phyloP scores from a whole-genome alignment of 768 basidiomycete species.

The Termitomyces sp. region DNA sequence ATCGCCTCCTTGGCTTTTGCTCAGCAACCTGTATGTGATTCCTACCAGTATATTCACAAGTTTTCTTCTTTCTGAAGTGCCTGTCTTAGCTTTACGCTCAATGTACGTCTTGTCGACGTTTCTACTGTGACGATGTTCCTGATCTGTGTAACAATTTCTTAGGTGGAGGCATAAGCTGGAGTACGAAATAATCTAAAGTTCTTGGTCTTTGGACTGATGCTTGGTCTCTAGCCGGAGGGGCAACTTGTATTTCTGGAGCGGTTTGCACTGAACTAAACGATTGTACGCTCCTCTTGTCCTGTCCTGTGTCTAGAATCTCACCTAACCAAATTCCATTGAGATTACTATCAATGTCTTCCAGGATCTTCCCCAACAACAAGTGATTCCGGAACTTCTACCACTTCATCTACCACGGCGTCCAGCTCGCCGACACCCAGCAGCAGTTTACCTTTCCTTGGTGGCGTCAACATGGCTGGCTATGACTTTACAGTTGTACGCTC shows the following conservation, averaged over 20 bases:
- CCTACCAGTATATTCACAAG: not conserved
- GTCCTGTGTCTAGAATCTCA: not conserved
- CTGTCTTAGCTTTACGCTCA: constrained; percentile 13
- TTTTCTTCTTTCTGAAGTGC: not conserved
- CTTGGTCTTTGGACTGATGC: not conserved
- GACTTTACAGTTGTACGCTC: constrained; percentile 37
- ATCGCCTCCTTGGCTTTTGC: constrained; percentile 13
- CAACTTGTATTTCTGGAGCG: constrained; percentile 31
- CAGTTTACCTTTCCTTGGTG: constrained; percentile 33
- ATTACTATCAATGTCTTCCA: constrained; percentile 32
- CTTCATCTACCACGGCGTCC: constrained; percentile 13
- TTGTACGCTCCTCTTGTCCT: constrained; percentile 17
- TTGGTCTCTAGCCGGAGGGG: constrained; percentile 21
- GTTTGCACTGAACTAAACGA: constrained; percentile 27
- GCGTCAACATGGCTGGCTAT: constrained; percentile 46
- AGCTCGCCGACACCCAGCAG: constrained; percentile 9
- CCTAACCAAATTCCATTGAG: constrained; percentile 12
- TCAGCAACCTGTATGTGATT: constrained; percentile 18
- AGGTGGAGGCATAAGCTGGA: constrained; percentile 22
- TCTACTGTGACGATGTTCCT: not conserved
- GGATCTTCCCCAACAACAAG: constrained; percentile 21
- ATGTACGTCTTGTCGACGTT: constrained; percentile 10
- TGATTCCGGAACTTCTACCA: constrained; percentile 13
- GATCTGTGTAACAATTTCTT: not conserved
- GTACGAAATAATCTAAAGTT: constrained; percentile 10